Evolutionary conservation across 352 stramenopile species (phyloP), one percentile per base, ranked within the genome.

Genomic region (Phytophthora meadii): DNA sequence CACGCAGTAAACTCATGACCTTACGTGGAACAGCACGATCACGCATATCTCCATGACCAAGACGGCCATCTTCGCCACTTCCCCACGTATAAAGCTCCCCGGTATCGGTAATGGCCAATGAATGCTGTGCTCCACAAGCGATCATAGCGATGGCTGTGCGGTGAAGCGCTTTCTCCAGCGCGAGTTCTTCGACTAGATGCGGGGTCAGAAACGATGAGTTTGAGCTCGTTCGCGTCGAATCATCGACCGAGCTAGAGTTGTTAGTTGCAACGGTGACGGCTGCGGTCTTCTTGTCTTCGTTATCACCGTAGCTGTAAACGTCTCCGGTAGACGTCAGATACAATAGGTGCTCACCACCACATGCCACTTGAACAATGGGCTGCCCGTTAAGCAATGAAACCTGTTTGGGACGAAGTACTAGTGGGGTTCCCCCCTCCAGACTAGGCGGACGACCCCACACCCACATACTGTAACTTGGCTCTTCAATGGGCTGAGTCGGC

Each of bases 71-170:
- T 71, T 95, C 87, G 5, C 87, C 87, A 52, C 87, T 93, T 2
- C 87, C 87, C 87, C 87, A 95, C 1, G 87, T 92, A 62, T 92
- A 95, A 14, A 95, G 28, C 54, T 95, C 84, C 4, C 87, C 87
- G 25, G 62, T 74, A 34, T 88, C 72, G 1, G 81, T 93, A 25
- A 95, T 88, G 0, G 76, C 87, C 12, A 91, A 40, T 12, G 87
- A 92, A 61, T 95, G 87, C 56, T 95, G 83, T 0, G 84, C 83
- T 2, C 87, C 87, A 49, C 87, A 95, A 3, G 87, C 74, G 3
- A 95, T 73, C 37, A 62, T 68, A 1, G 79, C 57, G 37, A 95
- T 93, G 17, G 76, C 76, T 2, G 77, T 90, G 32, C 74, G 72
- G 62, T 93, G 78, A 45, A 95, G 61, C 5, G 87, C 87, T 40